Evolutionary conservation across 345 rosid species (phyloP).

Genomic region (Firmiana major): DNA sequence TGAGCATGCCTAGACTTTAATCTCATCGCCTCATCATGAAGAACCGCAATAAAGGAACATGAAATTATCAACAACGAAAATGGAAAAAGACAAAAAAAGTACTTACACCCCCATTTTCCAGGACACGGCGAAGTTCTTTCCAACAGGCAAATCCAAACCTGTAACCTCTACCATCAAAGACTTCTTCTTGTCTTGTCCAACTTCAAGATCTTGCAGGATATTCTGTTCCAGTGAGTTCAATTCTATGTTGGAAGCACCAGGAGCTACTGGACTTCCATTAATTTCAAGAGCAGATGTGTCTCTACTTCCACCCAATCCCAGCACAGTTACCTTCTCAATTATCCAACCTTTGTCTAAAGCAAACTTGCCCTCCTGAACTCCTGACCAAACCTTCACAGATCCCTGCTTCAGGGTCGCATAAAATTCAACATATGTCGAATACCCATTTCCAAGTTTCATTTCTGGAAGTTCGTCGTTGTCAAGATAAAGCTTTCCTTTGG

Average conservation of each 20-base stretch:
- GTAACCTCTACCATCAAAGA: conserved; percentile 53
- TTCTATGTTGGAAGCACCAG: conserved; percentile 21
- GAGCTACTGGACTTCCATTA: conserved; percentile 32
- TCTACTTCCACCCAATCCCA: conserved; percentile 60
- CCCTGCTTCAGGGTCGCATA: conserved; percentile 59
- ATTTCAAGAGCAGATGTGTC: conserved; percentile 40
- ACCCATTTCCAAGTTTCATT: conserved; percentile 78
- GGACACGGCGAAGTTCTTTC: conserved; percentile 65
- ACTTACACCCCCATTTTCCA: conserved; percentile 25
- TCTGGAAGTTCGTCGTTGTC: conserved; percentile 92
- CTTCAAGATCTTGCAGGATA: conserved; percentile 29
- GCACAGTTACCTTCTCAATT: conserved; percentile 57
- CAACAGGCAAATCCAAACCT: conserved; percentile 60
- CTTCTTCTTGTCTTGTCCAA: conserved; percentile 34
- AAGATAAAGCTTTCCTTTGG: conserved; percentile 65
- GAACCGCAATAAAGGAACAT: conserved; percentile 7
- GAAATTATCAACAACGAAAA: neutral
- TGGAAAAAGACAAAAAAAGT: neutral
- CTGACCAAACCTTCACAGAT: conserved; percentile 73
- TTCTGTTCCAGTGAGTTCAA: conserved; percentile 47
- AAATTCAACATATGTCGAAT: conserved; percentile 58
- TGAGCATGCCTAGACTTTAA: too few species aligned
- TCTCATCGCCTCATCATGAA: neutral
- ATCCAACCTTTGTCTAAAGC: conserved; percentile 76
- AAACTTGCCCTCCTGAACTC: conserved; percentile 67